phyloP scores from a whole-genome alignment of 1,139 yeast species.

The Lodderomyces oxycetoniae region DNA sequence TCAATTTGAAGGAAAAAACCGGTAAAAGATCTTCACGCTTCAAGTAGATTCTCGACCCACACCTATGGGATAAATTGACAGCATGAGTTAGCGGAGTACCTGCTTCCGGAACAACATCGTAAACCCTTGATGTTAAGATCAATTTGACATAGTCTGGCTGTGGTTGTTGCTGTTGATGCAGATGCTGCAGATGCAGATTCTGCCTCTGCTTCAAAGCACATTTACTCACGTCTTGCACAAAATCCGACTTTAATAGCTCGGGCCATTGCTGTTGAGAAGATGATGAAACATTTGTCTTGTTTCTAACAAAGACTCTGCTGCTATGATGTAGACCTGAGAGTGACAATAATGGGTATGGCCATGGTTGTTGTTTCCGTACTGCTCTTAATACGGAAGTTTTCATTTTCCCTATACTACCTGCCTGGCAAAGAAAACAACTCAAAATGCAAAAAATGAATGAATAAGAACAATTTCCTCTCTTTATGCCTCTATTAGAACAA shows the following conservation, averaged over 20 bases:
- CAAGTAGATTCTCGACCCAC: slow-evolving; percentile 66
- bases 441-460: too few species aligned
- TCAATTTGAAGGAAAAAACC: slow-evolving; percentile 88
- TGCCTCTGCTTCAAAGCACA: slow-evolving; percentile 3
- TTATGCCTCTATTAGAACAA: too few species aligned
- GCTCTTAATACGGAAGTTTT: too few species aligned
- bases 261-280: slow-evolving; percentile 29
- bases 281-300: slow-evolving; percentile 2
- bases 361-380: too few species aligned
- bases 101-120: slow-evolving; percentile 74
- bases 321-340: slow-evolving; percentile 1
- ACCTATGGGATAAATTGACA: slow-evolving; percentile 64
- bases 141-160: slow-evolving; percentile 89
- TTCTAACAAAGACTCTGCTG: neutral
- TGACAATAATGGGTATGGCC: slow-evolving; percentile 1
- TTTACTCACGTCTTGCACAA: slow-evolving; percentile 31
- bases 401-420: too few species aligned
- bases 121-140: slow-evolving; percentile 86
- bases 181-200: too few species aligned
- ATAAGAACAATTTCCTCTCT: too few species aligned
- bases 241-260: slow-evolving; percentile 48
- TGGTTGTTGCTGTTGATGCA: slow-evolving; percentile 27
- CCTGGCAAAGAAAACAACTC: too few species aligned
- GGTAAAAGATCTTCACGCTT: slow-evolving; percentile 94
- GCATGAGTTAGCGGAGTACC: slow-evolving; percentile 86